Percentiles rank a stretch among this genome's conserved stretches.
phyloP scores from a whole-genome alignment of 768 basidiomycete species.

The Royoungia palumana region DNA sequence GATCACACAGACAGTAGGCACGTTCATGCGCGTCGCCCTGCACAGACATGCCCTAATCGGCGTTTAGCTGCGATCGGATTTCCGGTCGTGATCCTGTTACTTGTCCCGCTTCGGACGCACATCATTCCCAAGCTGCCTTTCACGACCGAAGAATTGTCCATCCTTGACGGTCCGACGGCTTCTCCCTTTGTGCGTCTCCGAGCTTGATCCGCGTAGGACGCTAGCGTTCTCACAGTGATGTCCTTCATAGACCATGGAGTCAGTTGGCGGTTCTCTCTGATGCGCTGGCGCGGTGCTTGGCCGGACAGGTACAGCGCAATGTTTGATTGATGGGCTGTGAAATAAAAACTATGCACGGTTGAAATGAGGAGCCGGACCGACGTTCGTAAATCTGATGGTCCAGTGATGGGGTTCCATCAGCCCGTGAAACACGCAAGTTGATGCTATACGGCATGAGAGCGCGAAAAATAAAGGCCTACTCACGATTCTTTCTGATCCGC shows the following conservation, averaged over 20 bases:
- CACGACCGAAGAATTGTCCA: conserved; percentile 69
- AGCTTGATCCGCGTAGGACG: not conserved
- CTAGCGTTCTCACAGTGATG: not conserved
- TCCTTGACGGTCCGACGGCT: conserved; percentile 89
- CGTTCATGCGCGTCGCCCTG: conserved; percentile 11
- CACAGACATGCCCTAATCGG: not conserved
- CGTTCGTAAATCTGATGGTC: too few species aligned
- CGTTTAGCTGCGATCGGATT: conserved; percentile 81
- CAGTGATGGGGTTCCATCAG: too few species aligned
- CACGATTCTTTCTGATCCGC: too few species aligned
- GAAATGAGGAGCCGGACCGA: too few species aligned
- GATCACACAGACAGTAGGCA: conserved; percentile 86
- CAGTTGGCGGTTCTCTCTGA: conserved; percentile 37
- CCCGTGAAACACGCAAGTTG: too few species aligned
- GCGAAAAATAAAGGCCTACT: too few species aligned
- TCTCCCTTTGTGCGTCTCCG: conserved; percentile 69
- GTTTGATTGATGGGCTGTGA: too few species aligned
- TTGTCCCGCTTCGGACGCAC: conserved; percentile 71
- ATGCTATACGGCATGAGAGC: too few species aligned
- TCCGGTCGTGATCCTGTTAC: conserved; percentile 80
- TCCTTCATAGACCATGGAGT: conserved; percentile 39
- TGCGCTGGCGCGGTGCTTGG: not conserved
- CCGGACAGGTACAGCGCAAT: not conserved
- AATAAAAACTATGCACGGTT: too few species aligned
- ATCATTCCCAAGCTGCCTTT: conserved; percentile 77